phyloP scores from a whole-genome alignment of 768 basidiomycete species.

The Auriculariales sp. region DNA sequence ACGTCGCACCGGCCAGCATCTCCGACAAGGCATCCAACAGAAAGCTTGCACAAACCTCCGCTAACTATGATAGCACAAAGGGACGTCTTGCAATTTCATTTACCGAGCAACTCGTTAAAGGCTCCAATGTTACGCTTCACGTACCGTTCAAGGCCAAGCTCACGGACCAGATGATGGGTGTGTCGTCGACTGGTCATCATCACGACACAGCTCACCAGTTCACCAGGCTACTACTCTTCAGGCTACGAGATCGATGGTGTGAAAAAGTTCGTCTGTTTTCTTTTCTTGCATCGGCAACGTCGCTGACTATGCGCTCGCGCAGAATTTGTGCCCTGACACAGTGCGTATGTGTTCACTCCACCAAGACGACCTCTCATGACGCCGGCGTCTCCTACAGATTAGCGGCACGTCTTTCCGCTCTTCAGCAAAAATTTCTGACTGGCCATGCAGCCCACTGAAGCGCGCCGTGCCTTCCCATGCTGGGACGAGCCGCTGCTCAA shows the following conservation, averaged over 20 bases:
- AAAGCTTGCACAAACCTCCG: constrained; percentile 29
- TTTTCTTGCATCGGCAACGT: not conserved
- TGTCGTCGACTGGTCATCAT: constrained; percentile 7
- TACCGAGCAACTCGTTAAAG: constrained; percentile 40
- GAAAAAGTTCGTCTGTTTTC: constrained; percentile 23
- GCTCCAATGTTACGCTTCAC: constrained; percentile 55
- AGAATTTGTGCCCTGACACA: constrained; percentile 66
- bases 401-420: not conserved
- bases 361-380: not conserved
- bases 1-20: constrained; percentile 40
- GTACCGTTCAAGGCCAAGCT: constrained; percentile 56
- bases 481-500: constrained; percentile 93
- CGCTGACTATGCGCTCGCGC: not conserved
- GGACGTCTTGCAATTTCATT: constrained; percentile 57
- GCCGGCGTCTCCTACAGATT: not conserved
- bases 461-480: constrained; percentile 70
- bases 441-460: constrained; percentile 58
- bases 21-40: constrained; percentile 37
- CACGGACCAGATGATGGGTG: constrained; percentile 57
- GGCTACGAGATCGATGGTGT: constrained; percentile 47
- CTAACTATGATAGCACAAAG: constrained; percentile 39
- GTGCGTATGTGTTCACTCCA: constrained; percentile 38
- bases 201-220: constrained; percentile 1
- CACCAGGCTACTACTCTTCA: constrained; percentile 49
- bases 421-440: not conserved